Evolutionary conservation across 2,329 filamentous ascomycete genomes (phyloP).

Genomic region (Aureobasidium melanogenum): DNA sequence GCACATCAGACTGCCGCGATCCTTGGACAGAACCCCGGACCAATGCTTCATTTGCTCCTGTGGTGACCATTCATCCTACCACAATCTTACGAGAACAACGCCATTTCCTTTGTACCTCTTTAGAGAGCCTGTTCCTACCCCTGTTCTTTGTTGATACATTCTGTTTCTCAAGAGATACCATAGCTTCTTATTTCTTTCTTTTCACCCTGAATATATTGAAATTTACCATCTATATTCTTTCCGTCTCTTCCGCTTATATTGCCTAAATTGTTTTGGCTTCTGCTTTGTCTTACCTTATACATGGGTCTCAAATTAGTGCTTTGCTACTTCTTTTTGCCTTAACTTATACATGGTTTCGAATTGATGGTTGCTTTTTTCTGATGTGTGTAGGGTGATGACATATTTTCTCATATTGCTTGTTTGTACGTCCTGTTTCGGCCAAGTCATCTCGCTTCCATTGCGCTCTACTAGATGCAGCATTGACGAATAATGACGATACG

Average conservation of each 20-base stretch:
- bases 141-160: neutral
- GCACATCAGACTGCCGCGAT: neutral
- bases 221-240: neutral
- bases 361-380: neutral
- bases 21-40: neutral
- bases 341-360: neutral
- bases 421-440: neutral
- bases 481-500: neutral
- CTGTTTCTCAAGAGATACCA: conserved; percentile 5
- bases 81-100: conserved; percentile 5
- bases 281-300: neutral
- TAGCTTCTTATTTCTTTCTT: neutral
- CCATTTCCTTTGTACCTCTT: neutral
- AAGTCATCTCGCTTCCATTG: neutral
- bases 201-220: neutral
- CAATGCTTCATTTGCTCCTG: neutral
- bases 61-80: neutral
- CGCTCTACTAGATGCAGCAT: neutral
- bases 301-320: neutral
- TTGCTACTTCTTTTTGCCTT: neutral
- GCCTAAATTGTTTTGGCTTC: neutral
- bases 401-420: neutral
- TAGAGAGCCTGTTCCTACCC: neutral
- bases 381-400: neutral
- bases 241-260: too few relatives aligned